Evolutionary conservation across 2,329 filamentous ascomycete genomes (phyloP).

Genomic region (Byssochlamys sp.): DNA sequence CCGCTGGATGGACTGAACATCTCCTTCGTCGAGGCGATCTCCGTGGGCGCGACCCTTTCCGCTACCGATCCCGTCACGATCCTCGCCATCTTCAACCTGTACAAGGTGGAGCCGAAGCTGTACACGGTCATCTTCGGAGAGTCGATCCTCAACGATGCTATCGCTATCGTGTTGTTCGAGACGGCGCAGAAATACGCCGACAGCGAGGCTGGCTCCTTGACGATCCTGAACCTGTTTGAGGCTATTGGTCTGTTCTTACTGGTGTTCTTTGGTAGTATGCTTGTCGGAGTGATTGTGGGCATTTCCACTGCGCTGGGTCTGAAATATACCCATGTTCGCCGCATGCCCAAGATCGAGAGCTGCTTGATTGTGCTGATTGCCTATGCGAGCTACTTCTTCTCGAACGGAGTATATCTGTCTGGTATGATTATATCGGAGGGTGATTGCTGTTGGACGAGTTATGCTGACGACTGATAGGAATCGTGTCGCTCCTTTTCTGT

Average conservation of each 20-base stretch:
- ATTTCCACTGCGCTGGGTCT: slow-evolving; percentile 77
- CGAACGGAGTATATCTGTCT: slow-evolving; percentile 89
- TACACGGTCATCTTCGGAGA: slow-evolving; percentile 99
- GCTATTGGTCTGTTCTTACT: slow-evolving; percentile 89
- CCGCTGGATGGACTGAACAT: slow-evolving; percentile 78
- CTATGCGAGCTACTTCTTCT: slow-evolving; percentile 96
- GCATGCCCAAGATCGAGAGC: slow-evolving; percentile 93
- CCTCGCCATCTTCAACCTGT: slow-evolving; percentile 95
- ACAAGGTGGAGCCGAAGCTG: slow-evolving; percentile 96
- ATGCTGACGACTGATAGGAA: slow-evolving; percentile 50
- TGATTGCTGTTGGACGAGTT: neutral
- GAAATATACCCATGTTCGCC: slow-evolving; percentile 87
- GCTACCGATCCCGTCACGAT: slow-evolving; percentile 97
- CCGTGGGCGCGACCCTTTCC: slow-evolving; percentile 88
- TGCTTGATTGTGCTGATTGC: slow-evolving; percentile 87
- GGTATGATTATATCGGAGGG: slow-evolving; percentile 44
- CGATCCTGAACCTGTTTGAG: slow-evolving; percentile 74
- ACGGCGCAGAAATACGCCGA: slow-evolving; percentile 88
- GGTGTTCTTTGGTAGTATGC: slow-evolving; percentile 86
- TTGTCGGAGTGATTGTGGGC: slow-evolving; percentile 80
- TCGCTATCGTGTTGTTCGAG: slow-evolving; percentile 97
- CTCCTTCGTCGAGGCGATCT: slow-evolving; percentile 89
- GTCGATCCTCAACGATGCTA: slow-evolving; percentile 93
- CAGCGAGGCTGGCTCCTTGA: slow-evolving; percentile 58
- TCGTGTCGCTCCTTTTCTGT: slow-evolving; percentile 91